Base-by-base conservation (phyloP, 306 rosid species). In the Quercus alba region DNA sequence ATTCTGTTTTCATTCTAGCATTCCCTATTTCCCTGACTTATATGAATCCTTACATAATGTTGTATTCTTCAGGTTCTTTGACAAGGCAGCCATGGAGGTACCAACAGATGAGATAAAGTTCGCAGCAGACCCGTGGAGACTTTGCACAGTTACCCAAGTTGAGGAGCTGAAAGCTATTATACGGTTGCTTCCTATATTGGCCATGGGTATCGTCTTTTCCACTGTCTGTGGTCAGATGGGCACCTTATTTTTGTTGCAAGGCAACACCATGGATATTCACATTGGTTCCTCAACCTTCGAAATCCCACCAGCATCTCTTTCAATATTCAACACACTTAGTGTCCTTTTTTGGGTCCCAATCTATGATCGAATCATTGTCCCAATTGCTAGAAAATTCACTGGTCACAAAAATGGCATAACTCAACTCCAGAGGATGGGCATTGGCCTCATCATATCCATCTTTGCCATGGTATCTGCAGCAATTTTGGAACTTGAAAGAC, bases 341-440 rank as follows among this genome's bases (percentile, higher is more conserved):
- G 97, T 94, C 85, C 85, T 94, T 72, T 85, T 92, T 57, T 91
- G 97, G 98, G 97, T 94, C 58, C 98, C 97, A 4, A 66, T 94
- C 15, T 94, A 92, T 23, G 98, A 94, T 56, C 75, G 84, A 49
- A 81, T 92, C 87, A 62, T 86, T 33, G 86, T 84, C 18, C 92
- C 92, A 52, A n/a, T 77, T 7, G 86, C 87, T 30, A 76, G 92
- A 21, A 84, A 70, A 75, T 82, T 4, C 58, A 86, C 89, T 0
- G 92, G 92, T 69, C 89, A 79, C 74, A 77, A 78, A 21, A 86
- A 79, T 46, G 89, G 89, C 78, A 54, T 88, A 66, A 84, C 89
- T 51, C 87, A 85, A 75, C 82, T 88, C 61, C 92, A 88, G 73
- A 81, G 89, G 67, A 88, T 86, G 89, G 92, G 89, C 13, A 77